Conservation (phyloP, 495 filamentous ascomycete species). For the Recurvomyces mirabilis region DNA sequence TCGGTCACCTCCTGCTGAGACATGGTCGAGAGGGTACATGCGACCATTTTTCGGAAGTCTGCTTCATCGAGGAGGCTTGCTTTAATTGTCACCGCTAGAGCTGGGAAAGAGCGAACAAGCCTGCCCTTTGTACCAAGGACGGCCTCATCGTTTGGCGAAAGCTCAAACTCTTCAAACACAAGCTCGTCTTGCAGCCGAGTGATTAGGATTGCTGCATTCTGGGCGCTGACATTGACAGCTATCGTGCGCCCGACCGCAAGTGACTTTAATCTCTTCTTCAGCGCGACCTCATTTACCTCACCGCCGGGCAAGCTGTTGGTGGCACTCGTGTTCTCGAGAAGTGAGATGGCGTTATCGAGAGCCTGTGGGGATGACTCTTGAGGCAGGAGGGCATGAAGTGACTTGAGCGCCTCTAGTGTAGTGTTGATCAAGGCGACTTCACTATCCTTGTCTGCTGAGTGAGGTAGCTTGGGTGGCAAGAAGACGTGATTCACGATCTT, state of each 20-base stretch:
- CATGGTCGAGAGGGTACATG: constrained; percentile 36
- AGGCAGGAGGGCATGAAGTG: no score
- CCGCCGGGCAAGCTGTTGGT: neutral
- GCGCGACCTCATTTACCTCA: neutral
- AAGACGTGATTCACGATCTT: constrained; percentile 45
- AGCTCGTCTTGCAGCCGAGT: constrained; percentile 17
- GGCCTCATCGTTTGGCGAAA: constrained; percentile 37
- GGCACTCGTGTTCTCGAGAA: no score
- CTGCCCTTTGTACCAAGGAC: constrained; percentile 42
- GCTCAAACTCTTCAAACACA: constrained; percentile 45
- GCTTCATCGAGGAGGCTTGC: constrained; percentile 26
- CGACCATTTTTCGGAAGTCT: constrained; percentile 32
- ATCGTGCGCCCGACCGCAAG: neutral
- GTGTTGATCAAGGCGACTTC: neutral
- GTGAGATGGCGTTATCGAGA: no score
- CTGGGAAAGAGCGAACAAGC: constrained; percentile 46
- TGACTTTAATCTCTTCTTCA: neutral
- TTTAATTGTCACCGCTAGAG: constrained; percentile 34
- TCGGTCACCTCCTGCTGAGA: constrained; percentile 31
- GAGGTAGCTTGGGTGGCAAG: constrained; percentile 47
- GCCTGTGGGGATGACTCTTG: no score
- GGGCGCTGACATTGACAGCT: constrained; percentile 36
- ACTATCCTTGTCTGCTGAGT: constrained; percentile 24
- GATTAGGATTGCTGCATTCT: constrained; percentile 51
- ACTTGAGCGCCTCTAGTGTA: neutral